Conservation (phyloP, 2,329 filamentous ascomycete genomes). For the Furcasterigmium sp. region DNA sequence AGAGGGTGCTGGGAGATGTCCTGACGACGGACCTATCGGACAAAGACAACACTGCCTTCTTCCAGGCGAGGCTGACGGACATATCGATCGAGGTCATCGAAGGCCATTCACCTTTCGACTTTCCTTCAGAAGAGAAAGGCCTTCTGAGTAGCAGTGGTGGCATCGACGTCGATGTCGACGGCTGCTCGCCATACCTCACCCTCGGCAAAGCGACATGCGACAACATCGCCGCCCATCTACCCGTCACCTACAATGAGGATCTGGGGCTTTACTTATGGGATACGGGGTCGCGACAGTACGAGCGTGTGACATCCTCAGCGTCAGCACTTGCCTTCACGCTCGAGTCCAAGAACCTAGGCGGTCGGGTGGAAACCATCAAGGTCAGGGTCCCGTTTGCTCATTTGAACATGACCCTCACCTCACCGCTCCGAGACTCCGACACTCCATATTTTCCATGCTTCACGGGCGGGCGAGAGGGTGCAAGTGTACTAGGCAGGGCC, state of each 20-base stretch:
- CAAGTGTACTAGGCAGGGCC: conserved; percentile 33
- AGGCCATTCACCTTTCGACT: background rate
- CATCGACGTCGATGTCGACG: conserved; percentile 17
- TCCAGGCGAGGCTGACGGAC: background rate
- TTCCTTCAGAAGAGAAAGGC: background rate
- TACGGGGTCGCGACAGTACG: conserved; percentile 23
- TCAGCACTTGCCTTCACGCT: conserved; percentile 35
- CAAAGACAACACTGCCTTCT: background rate
- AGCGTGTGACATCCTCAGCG: conserved; percentile 31
- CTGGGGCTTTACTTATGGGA: conserved; percentile 38
- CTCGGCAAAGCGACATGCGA: conserved; percentile 34
- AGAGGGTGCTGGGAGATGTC: background rate
- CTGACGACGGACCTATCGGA: background rate
- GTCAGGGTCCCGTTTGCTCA: conserved; percentile 21
- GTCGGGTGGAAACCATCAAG: conserved; percentile 8
- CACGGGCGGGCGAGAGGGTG: conserved; percentile 12
- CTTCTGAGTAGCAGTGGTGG: background rate
- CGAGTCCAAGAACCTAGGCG: conserved; percentile 17
- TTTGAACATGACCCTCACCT: conserved; percentile 30
- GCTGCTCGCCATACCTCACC: conserved; percentile 33
- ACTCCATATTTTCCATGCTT: conserved; percentile 38
- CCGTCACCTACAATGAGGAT: conserved; percentile 25
- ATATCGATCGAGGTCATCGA: background rate
- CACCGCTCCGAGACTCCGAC: conserved; percentile 23
- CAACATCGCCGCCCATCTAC: conserved; percentile 28